Percentiles rank a stretch among this genome's conserved stretches.
These are phyloP conservation scores for Talaromyces adpressus DNA, from an alignment of 495 filamentous ascomycete species.

Conservation along the genomic window DNA sequence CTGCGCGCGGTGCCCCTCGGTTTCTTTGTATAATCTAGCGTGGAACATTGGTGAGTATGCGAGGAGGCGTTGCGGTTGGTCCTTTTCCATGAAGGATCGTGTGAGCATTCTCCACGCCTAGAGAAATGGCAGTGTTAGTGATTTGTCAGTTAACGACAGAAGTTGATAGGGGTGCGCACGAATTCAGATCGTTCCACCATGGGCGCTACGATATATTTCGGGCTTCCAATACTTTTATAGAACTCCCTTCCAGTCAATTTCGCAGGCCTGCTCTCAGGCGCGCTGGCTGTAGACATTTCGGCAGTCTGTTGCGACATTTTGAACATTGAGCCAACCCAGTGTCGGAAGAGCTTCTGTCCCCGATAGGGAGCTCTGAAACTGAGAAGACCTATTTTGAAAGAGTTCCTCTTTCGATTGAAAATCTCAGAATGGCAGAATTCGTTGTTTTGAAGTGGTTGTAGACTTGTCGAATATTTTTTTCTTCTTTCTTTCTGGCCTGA, in stretches of 20 bases:
- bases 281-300: slow-evolving; percentile 16
- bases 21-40: slow-evolving; percentile 72
- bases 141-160: not conserved
- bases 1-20: slow-evolving; percentile 62
- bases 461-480: not conserved
- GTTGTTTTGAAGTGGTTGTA: not conserved
- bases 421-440: not conserved
- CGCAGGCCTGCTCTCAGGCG: slow-evolving; percentile 9
- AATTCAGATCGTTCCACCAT: slow-evolving; percentile 99
- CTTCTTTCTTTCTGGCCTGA: not conserved
- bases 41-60: slow-evolving; percentile 96
- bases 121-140: slow-evolving; percentile 14
- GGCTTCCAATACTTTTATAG: slow-evolving; percentile 87
- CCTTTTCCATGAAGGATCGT: slow-evolving; percentile 73
- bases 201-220: slow-evolving; percentile 83
- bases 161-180: slow-evolving; percentile 44
- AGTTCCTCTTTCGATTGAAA: not conserved
- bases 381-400: slow-evolving; percentile 22
- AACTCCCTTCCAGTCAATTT: slow-evolving; percentile 83
- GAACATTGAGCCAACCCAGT: slow-evolving; percentile 3
- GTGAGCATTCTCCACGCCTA: slow-evolving; percentile 95
- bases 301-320: slow-evolving; percentile 23
- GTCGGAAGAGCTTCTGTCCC: slow-evolving; percentile 16
- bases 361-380: slow-evolving; percentile 23
- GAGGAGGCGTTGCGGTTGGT: slow-evolving; percentile 52